Percentiles rank a stretch among this genome's conserved stretches.
phyloP scores from a whole-genome alignment of 106 monocot species.

The Dendrobium officinale region DNA sequence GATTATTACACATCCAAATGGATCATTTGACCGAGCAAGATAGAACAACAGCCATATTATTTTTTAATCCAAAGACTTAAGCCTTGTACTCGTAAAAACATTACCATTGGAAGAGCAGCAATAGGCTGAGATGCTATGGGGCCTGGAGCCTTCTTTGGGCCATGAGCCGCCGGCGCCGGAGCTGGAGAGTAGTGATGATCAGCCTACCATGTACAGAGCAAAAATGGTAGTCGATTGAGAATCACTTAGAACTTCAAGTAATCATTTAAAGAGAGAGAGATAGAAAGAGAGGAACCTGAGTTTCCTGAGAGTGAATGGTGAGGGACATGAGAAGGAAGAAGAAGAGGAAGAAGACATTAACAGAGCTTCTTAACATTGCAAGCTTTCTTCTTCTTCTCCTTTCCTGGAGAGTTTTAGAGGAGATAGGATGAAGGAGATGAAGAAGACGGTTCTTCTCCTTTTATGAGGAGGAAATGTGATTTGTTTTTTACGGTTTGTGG shows the following conservation, averaged over 20 bases:
- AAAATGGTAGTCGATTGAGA: neutral
- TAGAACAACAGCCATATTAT: neutral
- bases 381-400: no score
- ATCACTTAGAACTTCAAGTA: neutral
- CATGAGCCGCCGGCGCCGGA: neutral
- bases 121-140: no score
- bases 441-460: neutral
- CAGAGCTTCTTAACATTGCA: neutral
- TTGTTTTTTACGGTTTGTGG: neutral
- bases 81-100: neutral
- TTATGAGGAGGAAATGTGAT: neutral
- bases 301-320: neutral
- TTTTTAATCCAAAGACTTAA: neutral
- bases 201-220: neutral
- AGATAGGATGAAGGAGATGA: neutral
- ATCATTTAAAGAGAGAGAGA: neutral
- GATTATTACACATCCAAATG: neutral
- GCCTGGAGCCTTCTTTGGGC: neutral
- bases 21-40: neutral
- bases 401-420: neutral
- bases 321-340: neutral
- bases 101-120: slow-evolving; percentile 9
- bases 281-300: neutral
- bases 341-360: neutral
- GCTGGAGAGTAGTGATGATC: neutral